These are phyloP conservation scores for Cryptococcus sp. DNA, from an alignment of 1,284 basidiomycete species.

Conservation along the genomic window DNA sequence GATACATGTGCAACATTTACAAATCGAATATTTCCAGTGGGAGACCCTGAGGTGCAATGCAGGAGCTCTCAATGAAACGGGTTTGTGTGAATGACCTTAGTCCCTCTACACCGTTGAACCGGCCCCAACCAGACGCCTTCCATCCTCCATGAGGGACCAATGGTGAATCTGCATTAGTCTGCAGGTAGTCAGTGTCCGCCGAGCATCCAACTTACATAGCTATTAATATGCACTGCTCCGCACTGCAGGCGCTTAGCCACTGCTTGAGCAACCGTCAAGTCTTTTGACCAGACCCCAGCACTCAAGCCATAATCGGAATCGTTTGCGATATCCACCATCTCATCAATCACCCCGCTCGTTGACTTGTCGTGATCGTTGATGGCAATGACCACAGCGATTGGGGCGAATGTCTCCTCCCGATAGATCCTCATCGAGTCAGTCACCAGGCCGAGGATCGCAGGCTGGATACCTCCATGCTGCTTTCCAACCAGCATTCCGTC, in stretches of 20 bases:
- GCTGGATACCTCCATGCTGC: conserved; percentile 54
- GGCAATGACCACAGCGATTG: conserved; percentile 47
- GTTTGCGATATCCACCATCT: conserved; percentile 51
- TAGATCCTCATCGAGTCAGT: conserved; percentile 55
- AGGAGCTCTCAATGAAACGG: no score
- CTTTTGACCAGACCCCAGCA: conserved; percentile 56
- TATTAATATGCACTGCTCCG: conserved; percentile 24
- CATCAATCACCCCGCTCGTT: conserved; percentile 56
- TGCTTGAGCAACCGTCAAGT: conserved; percentile 52
- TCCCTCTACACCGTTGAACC: conserved; percentile 30
- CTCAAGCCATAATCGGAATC: conserved; percentile 56
- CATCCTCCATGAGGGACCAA: conserved; percentile 16
- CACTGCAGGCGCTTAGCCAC: conserved; percentile 52
- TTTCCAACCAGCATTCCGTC: conserved; percentile 45
- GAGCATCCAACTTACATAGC: conserved; percentile 8
- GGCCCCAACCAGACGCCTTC: conserved; percentile 25
- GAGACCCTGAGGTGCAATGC: no score
- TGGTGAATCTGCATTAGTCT: conserved; percentile 10
- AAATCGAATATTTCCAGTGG: no score
- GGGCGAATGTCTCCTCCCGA: conserved; percentile 60
- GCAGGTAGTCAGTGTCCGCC: not conserved
- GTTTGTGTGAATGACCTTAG: conserved; percentile 19
- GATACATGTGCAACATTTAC: no score
- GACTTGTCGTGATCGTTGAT: conserved; percentile 52
- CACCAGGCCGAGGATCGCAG: conserved; percentile 55